These are phyloP conservation scores for Ceratocystis eucalypticola DNA, from an alignment of 2,329 filamentous ascomycete species.

Conservation along the genomic window DNA sequence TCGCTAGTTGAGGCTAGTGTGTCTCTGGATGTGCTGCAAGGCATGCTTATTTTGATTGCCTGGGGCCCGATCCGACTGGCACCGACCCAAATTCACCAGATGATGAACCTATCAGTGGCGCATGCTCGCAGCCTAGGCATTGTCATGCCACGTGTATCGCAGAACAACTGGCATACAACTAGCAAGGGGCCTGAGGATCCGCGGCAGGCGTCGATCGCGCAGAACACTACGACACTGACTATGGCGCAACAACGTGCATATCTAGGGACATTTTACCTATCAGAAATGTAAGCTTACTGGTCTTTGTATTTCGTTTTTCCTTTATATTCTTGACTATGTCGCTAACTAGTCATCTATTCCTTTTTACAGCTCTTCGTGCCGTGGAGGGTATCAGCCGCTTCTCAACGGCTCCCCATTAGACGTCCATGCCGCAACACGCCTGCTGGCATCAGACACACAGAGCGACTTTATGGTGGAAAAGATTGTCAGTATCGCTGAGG, in stretches of 20 bases:
- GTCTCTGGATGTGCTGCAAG: conserved; percentile 34
- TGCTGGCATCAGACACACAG: conserved; percentile 12
- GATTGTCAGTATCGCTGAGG: conserved; percentile 17
- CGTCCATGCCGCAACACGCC: conserved; percentile 15
- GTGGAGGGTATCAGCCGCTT: conserved; percentile 15
- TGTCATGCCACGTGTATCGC: conserved; percentile 22
- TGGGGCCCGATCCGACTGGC: conserved; percentile 28
- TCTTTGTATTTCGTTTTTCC: neutral
- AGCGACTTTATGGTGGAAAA: conserved; percentile 19
- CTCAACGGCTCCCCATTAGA: conserved; percentile 16
- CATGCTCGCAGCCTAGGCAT: conserved; percentile 32
- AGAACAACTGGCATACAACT: conserved; percentile 18
- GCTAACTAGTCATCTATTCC: neutral
- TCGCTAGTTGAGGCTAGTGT: conserved; percentile 31
- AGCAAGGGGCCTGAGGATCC: conserved; percentile 17
- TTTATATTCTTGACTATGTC: neutral
- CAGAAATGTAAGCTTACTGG: conserved; percentile 28
- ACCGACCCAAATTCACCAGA: conserved; percentile 16
- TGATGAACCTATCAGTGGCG: conserved; percentile 31
- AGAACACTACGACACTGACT: conserved; percentile 14
- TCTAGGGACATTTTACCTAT: conserved; percentile 30
- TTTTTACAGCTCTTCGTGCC: conserved; percentile 14
- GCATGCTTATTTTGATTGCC: conserved; percentile 32
- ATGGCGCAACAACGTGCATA: conserved; percentile 30
- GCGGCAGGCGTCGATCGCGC: conserved; percentile 15